Evolutionary conservation across 257 asterid genomes (phyloP), one percentile per base, ranked within the genome.

Genomic region (Solanum ahanhuiri): DNA sequence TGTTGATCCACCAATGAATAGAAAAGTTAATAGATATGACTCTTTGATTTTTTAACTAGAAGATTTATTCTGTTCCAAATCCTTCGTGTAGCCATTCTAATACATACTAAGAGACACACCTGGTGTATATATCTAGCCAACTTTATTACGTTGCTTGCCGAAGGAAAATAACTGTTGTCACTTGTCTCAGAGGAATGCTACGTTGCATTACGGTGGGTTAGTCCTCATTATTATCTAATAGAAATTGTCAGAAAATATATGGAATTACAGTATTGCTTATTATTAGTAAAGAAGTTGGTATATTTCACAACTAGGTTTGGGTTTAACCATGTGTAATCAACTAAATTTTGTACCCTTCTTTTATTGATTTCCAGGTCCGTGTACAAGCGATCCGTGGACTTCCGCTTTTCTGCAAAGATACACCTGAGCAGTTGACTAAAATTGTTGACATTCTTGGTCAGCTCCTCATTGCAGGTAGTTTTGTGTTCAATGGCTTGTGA

Each of bases 351-450:
- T 2, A 25, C 0, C 1, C 63, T 85, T 81, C 85, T 83, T 54
- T 85, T 91, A n/a, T 10, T 67, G 66, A 64, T 87, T 88, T 48
- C 75, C 86, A 96, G 98, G 99, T 96, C 48, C 96, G 98, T 25
- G 98, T 96, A 84, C 99, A 96, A 89, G 98, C 98, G 76, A 93
- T 96, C 85, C 98, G 98, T 4, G 98, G 98, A 72, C 96, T 96
- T 85, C 98, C 98, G 12, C 96, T 96, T 51, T 93, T 96, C 88
- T 95, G 98, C 95, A 96, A 93, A 92, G 99, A 95, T 88, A 96
- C 95, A 66, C 98, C 98, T 37, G 98, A 95, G 82, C 89, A 94
- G 91, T 88, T 95, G 83, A 88, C 96, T 54, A 94, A 93, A 92
- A 92, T 96, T 79, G 93, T 92, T 48, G 98, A 96, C 89, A 91